Evolutionary conservation across 139 green algal species (phyloP), one percentile per base, ranked within the genome.

Genomic region (Chlorella ohadii): DNA sequence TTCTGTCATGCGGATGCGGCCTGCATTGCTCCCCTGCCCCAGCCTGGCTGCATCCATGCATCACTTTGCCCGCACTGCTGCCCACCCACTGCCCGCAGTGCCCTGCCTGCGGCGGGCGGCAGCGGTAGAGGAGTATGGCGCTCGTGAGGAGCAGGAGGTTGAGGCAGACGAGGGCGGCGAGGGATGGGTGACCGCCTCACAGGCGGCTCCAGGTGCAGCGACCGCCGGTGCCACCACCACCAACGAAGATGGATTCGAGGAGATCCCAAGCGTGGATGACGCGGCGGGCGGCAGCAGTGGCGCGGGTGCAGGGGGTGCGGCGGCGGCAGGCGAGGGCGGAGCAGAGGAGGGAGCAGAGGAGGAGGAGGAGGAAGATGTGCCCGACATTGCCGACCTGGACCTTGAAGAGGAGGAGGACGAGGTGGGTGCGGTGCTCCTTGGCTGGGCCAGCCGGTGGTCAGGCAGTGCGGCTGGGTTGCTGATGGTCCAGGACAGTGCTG

Each of bases 311-410:
- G 64, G n/a, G 9, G 66, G 15, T 4, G 31, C 47, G 36, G 72
- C 34, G 34, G 64, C 38, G 22, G 72, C 28, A 23, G 61, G 63
- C 12, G 56, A 78, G 27, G 71, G 68, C 1, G 41, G 28, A 2
- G 44, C 4, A 6, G n/a, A 47, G 34, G 31, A 63, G 44, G 34
- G 57, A 4, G 20, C 39, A 64, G 79, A 38, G 36, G 87, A n/a
- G 25, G 70, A 63, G 1, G 88, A 83, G 59, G 93, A 95, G 13
- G 91, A 92, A 23, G 92, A 93, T 33, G 86, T 97, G 38, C 95
- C 94, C 4, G 95, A 97, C 82, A 96, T 97, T 33, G 84, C 79
- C 4, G 94, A 95, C 28, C 88, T 97, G 51, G 93, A 93, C 55
- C 64, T 96, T 25, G 87, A 91, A 11, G 91, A 93, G 41, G 82